These are phyloP conservation scores for Brettanomyces sp. DNA, from an alignment of 805 yeast species.

Conservation along the genomic window DNA sequence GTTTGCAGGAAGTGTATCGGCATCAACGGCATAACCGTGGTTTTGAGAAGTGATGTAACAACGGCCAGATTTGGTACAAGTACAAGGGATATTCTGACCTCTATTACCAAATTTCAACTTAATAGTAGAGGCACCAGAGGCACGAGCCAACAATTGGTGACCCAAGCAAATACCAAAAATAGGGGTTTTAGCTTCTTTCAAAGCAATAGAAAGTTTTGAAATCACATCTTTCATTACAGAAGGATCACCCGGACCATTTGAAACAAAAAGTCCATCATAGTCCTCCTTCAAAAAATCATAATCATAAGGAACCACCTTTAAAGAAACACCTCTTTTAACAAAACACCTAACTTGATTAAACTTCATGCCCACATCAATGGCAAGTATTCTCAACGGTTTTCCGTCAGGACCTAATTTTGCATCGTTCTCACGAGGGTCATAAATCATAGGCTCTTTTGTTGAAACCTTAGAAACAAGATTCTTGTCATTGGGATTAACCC, in stretches of 20 bases:
- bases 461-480: slow-evolving; percentile 92
- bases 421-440: slow-evolving; percentile 53
- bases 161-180: slow-evolving; percentile 97
- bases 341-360: slow-evolving; percentile 96
- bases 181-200: slow-evolving; percentile 69
- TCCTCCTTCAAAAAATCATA: slow-evolving; percentile 72
- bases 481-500: slow-evolving; percentile 86
- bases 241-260: slow-evolving; percentile 99
- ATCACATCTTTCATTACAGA: slow-evolving; percentile 68
- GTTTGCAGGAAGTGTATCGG: slow-evolving; percentile 56
- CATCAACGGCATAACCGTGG: slow-evolving; percentile 97
- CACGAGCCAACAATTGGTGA: slow-evolving; percentile 92
- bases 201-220: slow-evolving; percentile 44
- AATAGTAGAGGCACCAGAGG: slow-evolving; percentile 86
- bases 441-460: slow-evolving; percentile 62
- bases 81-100: slow-evolving; percentile 96
- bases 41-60: slow-evolving; percentile 98
- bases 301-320: slow-evolving; percentile 93
- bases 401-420: slow-evolving; percentile 60
- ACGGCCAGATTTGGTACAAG: slow-evolving; percentile 75
- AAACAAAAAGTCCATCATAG: slow-evolving; percentile 90
- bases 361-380: slow-evolving; percentile 97
- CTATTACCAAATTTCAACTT: slow-evolving; percentile 97
- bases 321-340: slow-evolving; percentile 90
- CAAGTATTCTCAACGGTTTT: slow-evolving; percentile 69